A percentile compares a stretch with the other conserved stretches of the same genome.
phyloP scores from a whole-genome alignment of 2,329 filamentous ascomycete genomes.

The Fusarium pseudonygamai region DNA sequence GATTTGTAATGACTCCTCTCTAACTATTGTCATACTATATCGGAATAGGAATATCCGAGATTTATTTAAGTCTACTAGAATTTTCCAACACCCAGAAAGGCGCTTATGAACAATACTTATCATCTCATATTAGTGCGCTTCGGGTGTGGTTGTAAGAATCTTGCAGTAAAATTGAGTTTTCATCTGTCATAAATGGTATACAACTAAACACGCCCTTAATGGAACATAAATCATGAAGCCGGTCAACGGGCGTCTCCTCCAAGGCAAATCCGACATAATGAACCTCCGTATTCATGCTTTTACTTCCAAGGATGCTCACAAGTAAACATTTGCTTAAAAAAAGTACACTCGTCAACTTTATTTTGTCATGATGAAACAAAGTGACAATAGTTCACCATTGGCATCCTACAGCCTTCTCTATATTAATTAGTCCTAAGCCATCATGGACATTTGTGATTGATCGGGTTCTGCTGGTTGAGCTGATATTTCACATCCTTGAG shows the following conservation, averaged over 20 bases:
- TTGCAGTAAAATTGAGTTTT: conserved; percentile 15
- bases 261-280: conserved; percentile 10
- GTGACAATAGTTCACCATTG: neutral
- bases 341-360: conserved; percentile 4
- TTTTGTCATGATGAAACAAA: neutral
- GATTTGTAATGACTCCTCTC: neutral
- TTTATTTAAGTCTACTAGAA: neutral
- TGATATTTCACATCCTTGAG: conserved; percentile 78
- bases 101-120: neutral
- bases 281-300: conserved; percentile 3
- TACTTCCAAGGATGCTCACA: neutral
- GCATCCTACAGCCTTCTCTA: neutral
- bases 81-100: neutral
- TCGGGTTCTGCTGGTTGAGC: conserved; percentile 38
- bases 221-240: conserved; percentile 39
- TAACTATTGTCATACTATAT: neutral
- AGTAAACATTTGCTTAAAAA: neutral
- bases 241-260: conserved; percentile 1
- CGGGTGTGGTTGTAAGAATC: neutral
- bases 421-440: conserved; percentile 20
- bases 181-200: conserved; percentile 37
- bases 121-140: neutral
- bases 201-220: conserved; percentile 22
- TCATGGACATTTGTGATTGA: conserved; percentile 33
- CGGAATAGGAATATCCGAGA: neutral